Evolutionary conservation across 2,329 filamentous ascomycete genomes (phyloP).

Genomic region (Lizonia empirigonia): DNA sequence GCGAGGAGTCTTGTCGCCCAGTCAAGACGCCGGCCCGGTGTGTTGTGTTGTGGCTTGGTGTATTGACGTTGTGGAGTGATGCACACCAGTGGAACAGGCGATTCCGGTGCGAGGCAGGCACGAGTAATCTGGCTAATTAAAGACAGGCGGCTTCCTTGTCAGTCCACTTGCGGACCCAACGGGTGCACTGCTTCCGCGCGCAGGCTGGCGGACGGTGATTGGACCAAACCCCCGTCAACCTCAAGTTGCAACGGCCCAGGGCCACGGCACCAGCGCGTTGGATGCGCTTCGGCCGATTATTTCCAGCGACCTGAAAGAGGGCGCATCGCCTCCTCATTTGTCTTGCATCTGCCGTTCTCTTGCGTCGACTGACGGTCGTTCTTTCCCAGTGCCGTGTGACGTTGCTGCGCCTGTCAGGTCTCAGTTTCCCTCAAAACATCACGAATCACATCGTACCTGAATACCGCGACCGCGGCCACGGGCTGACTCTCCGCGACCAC

Average conservation of each 20-base stretch:
- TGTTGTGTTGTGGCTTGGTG: too few relatives aligned
- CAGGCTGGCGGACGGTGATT: constrained; percentile 1
- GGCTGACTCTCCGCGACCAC: constrained; percentile 13
- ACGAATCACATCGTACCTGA: constrained; percentile 36
- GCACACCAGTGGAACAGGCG: constrained; percentile 3
- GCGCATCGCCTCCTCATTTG: background rate
- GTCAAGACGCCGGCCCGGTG: too few relatives aligned
- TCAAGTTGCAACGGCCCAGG: background rate
- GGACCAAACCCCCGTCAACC: constrained; percentile 2
- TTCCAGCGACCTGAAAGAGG: constrained; percentile 7
- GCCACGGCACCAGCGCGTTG: background rate
- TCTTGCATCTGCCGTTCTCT: background rate
- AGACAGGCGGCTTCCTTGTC: constrained; percentile 15
- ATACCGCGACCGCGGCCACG: constrained; percentile 10
- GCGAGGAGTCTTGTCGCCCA: too few relatives aligned
- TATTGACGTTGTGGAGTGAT: constrained; percentile 8
- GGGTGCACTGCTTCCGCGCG: constrained; percentile 6
- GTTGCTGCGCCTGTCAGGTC: constrained; percentile 1
- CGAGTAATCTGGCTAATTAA: constrained; percentile 22
- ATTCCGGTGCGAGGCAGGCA: constrained; percentile 3
- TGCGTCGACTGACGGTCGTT: constrained; percentile 1
- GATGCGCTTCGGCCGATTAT: constrained; percentile 1
- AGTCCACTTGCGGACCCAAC: constrained; percentile 17
- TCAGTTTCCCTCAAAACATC: constrained; percentile 6
- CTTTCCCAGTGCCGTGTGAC: background rate